Evolutionary conservation across 805 yeast genomes (phyloP), one percentile per base, ranked within the genome.

Genomic region (Scheffersomyces coipomensis): DNA sequence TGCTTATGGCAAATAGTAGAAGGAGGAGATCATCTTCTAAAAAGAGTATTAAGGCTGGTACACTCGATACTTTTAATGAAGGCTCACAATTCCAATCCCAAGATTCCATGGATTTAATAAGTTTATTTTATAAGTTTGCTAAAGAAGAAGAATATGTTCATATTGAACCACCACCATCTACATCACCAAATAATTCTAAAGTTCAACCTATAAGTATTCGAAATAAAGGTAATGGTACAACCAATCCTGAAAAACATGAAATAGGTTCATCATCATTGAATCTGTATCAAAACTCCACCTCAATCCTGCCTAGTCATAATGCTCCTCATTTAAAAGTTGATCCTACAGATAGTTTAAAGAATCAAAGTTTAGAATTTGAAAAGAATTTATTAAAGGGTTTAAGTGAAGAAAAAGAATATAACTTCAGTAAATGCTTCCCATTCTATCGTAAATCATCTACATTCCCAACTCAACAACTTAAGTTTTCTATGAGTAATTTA

Each of bases 351-450:
- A 18, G 5, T 30, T 11, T n/a, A 30, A 30, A 30, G 16, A 13
- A 11, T 30, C 8, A n/a, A 11, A 4, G 13, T 4, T 12, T 19
- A 18, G 33, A 18, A 10, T 37, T 49, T 31, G 61, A 55, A 32
- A 39, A 48, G 33, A 53, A 46, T 26, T 34, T 53, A 13, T 33
- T 58, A 11, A 40, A 55, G 29, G 45, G 39, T 22, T 42, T 57
- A 21, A 59, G 55, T 32, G 74, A 66, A 44, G 55, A 56, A 19
- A 79, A 81, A 45, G 96, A 87, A 54, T 71, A 75, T 39, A 71
- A 80, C 38, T 88, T 82, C 57, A 81, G 83, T 5, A 84, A 81
- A 51, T 87, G 91, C 50, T 89, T 88, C 61, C 97, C 97, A 0
- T 78, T 81, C 39, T 86, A 84, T 55, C 72, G 96, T 43, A 82